These are phyloP conservation scores for Nicotiana knightiana DNA, from an alignment of 257 asterid genomes.

Conservation along the genomic window DNA sequence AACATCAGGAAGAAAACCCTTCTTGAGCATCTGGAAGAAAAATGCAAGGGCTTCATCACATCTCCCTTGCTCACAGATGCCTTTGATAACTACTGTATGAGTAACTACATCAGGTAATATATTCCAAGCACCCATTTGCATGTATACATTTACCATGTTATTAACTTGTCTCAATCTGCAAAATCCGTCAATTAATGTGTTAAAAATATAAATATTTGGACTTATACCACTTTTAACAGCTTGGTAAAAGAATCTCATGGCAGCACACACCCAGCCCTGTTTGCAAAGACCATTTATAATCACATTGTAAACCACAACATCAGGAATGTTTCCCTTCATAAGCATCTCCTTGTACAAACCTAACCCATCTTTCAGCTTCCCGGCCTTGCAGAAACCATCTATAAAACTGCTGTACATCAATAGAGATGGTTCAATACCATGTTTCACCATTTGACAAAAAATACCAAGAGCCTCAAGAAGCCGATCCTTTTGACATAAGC, in stretches of 20 bases:
- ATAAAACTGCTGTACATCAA: conserved; percentile 21
- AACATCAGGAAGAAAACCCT: conserved; percentile 32
- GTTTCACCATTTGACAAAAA: conserved; percentile 23
- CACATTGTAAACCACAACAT: conserved; percentile 13
- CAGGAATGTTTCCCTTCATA: conserved; percentile 24
- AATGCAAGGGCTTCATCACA: conserved; percentile 15
- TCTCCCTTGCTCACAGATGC: conserved; percentile 23
- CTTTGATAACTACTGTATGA: conserved; percentile 23
- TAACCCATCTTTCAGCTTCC: conserved; percentile 23
- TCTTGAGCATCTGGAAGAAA: conserved; percentile 33
- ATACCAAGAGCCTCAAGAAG: conserved; percentile 30
- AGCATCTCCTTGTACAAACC: conserved; percentile 22
- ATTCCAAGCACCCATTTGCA: conserved; percentile 20
- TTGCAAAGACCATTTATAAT: conserved; percentile 27
- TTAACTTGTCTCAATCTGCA: conserved; percentile 28
- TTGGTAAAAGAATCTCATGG: conserved; percentile 22
- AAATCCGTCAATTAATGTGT: conserved; percentile 37
- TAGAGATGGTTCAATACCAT: conserved; percentile 24
- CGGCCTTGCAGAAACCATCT: conserved; percentile 29
- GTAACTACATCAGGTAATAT: conserved; percentile 34
- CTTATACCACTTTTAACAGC: conserved; percentile 22
- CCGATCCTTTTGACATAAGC: conserved; percentile 22
- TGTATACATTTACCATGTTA: conserved; percentile 19
- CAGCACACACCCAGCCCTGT: conserved; percentile 23
- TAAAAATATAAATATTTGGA: conserved; percentile 28